Conservation (phyloP, 2,329 filamentous ascomycete species). For the Lachnum nothofagi region DNA sequence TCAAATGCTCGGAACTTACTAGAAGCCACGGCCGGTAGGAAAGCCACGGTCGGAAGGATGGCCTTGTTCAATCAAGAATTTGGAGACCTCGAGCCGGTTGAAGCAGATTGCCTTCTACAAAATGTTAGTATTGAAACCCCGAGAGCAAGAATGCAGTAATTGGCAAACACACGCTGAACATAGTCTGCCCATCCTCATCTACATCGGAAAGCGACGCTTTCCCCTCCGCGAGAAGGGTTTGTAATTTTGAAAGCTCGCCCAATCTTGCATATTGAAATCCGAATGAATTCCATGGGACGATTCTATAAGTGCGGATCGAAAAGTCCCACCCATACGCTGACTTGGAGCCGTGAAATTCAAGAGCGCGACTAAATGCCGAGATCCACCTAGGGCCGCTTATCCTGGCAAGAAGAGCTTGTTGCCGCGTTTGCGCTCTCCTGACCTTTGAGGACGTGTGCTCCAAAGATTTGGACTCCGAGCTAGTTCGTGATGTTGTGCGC, state of each 20-base stretch:
- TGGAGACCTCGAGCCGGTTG: background rate
- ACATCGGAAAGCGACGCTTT: background rate
- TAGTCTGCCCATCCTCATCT: background rate
- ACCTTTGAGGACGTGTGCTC: background rate
- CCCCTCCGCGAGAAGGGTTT: background rate
- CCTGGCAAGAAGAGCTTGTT: background rate
- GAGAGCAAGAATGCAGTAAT: no score
- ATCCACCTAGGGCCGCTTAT: constrained; percentile 1
- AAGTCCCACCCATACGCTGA: constrained; percentile 4
- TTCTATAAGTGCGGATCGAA: background rate
- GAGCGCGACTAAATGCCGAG: background rate
- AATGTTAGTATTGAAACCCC: background rate
- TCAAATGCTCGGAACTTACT: background rate
- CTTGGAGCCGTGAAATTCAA: background rate
- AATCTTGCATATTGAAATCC: background rate
- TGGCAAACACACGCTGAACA: background rate
- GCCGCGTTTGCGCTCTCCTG: background rate
- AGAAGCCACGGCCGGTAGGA: no score
- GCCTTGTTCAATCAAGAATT: background rate
- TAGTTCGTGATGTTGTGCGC: background rate
- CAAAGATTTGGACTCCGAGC: background rate
- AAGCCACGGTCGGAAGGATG: no score
- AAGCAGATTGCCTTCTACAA: background rate
- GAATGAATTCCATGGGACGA: background rate
- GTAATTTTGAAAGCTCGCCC: background rate